phyloP scores from a whole-genome alignment of 306 rosid genomes.

The Trifolium subterraneum region DNA sequence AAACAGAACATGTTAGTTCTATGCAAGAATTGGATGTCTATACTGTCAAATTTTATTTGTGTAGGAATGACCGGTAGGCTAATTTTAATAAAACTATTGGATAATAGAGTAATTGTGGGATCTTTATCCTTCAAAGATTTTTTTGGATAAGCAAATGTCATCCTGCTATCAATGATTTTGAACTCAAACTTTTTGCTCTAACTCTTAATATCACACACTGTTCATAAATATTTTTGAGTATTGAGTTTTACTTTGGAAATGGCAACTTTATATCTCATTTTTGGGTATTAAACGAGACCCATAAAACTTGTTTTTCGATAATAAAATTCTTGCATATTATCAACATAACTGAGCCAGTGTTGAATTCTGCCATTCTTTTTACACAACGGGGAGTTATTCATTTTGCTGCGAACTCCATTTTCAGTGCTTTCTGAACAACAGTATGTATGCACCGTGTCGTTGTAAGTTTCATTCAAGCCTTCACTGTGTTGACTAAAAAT shows the following conservation, averaged over 20 bases:
- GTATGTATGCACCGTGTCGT: background rate
- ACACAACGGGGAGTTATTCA: background rate
- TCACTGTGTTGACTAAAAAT: background rate
- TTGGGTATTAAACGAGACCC: background rate
- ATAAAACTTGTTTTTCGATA: background rate
- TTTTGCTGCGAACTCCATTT: background rate
- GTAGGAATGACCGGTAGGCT: conserved; percentile 19
- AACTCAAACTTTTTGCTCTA: background rate
- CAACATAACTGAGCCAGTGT: background rate
- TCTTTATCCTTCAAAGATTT: background rate
- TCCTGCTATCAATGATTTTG: conserved; percentile 3
- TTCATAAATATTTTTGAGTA: background rate
- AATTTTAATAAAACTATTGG: conserved; percentile 15
- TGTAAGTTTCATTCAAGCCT: background rate
- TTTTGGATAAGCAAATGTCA: background rate
- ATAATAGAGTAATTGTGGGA: conserved; percentile 23
- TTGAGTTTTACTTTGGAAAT: background rate
- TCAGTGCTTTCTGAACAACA: background rate
- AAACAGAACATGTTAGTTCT: conserved; percentile 14
- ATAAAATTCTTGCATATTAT: background rate
- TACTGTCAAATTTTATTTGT: conserved; percentile 24
- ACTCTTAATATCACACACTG: background rate
- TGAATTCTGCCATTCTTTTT: background rate
- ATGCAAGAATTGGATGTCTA: conserved; percentile 27
- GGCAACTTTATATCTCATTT: background rate